Base-by-base conservation (phyloP, 495 filamentous ascomycete species). In the Elasticomyces elasticus region DNA sequence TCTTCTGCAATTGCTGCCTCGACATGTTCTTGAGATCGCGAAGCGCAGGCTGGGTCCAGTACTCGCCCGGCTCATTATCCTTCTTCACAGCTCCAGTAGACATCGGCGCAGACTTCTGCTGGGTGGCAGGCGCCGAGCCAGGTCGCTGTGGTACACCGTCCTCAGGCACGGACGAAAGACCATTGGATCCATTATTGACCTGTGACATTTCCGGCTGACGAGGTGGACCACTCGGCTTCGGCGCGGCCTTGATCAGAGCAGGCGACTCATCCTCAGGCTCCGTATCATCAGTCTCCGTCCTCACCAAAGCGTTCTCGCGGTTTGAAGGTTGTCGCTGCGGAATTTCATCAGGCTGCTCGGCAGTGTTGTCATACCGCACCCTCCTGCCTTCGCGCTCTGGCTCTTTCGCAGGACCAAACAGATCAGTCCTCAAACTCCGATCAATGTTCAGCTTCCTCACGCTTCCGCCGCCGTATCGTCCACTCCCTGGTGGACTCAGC, bases 391-490 rank as follows among this genome's bases (percentile, higher is more conserved):
- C 67, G 25, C 42, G 42, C 20, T 45, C 49, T 15, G 67, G 48
- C 4, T 74, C 65, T 12, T 65, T 70, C 69, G 69, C 41, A 71
- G 61, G 64, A 62, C 69, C 68, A 69, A 89, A 91, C 3, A 94
- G 70, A 67, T 92, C 87, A 49, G 78, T 83, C 27, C 80, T 80
- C 65, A 97, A 72, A 58, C 82, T 85, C 52, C 86, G 84, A 61
- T 95, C 87, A 64, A 98, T 95, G 27, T 88, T 82, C 46, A 98
- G 76, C 59, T 85, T 87, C 74, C 95, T 95, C 62, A 96, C 71
- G 64, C 78, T 87, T 27, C 81, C 80, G 30, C 73, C 72, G 53
- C 72, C 80, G 10, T 76, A 80, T 41, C 79, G 76, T 27, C 80
- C 76, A n/a, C 41, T 54, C 27, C 78, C 74, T 56, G 77, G 81